Conservation (phyloP, 129 eudicot species). For the Artemisia annua region DNA sequence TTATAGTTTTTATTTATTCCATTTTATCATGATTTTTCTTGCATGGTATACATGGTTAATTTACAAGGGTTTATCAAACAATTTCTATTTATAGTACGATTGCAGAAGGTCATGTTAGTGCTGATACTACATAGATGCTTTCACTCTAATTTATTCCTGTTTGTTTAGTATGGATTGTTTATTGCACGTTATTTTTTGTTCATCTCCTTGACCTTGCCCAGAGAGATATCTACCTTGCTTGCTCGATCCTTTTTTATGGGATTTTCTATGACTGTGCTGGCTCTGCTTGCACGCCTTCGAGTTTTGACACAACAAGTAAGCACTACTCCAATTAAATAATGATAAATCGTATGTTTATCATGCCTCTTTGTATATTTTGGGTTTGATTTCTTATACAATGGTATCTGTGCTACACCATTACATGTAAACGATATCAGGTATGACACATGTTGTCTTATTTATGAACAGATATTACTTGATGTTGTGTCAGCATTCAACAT, state of each 20-base stretch:
- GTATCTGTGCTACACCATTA: not conserved
- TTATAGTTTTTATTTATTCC: not conserved
- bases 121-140: not conserved
- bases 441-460: conserved; percentile 9
- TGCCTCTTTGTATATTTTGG: not conserved
- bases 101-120: not conserved
- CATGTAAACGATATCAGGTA: not conserved
- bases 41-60: not conserved
- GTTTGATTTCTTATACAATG: not conserved
- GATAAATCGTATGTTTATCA: not conserved
- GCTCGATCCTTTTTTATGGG: conserved; percentile 87
- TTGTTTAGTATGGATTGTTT: not conserved
- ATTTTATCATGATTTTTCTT: not conserved
- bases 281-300: conserved; percentile 85
- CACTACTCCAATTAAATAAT: conserved; percentile 7
- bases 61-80: not conserved
- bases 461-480: conserved; percentile 69
- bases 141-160: not conserved
- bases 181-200: not conserved
- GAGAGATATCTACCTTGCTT: conserved; percentile 81
- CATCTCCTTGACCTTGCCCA: conserved; percentile 52
- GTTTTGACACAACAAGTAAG: conserved; percentile 93
- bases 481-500: conserved; percentile 59
- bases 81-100: not conserved
- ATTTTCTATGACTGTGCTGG: conserved; percentile 56